Base-by-base conservation (phyloP, 257 asterid genomes). In the Przewalskia tangutica region DNA sequence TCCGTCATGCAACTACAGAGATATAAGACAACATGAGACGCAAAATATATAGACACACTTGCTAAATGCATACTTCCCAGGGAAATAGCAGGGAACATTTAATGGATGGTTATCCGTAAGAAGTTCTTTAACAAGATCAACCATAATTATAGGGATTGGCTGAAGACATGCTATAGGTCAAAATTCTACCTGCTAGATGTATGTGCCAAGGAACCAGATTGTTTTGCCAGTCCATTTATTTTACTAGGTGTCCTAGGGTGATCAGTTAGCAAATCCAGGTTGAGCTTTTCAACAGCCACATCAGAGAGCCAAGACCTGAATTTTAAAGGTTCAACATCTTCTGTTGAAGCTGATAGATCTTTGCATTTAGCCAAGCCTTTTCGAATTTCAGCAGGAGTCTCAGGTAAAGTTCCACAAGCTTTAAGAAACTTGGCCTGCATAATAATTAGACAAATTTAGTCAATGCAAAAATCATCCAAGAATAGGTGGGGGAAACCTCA, bases 341-440 rank as follows among this genome's bases (percentile, higher is more conserved):
- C 87, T 14, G 46, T 79, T 62, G 76, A 83, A 82, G 86, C 67
- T 59, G 91, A 86, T 81, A 77, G 64, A 58, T 62, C 89, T 78
- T 86, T 84, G 89, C 83, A 80, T 81, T 83, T 87, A 63, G 77
- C 86, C 18, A 90, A 87, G 62, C 81, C 80, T 18, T 89, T 88
- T 67, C 91, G 88, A 84, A 90, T 87, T 86, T 93, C 97, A 58
- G 67, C 79, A 27, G 32, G 32, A 27, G 32, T 27, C 32, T 27
- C 32, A 27, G 92, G 87, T 80, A 90, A 78, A 66, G 93, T 89
- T 85, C 92, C 97, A 87, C 91, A 85, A 87, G 94, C 91, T 84
- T 93, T 90, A 56, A 89, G 91, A 82, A 90, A 89, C 84, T 90
- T 86, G 51, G 92, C 95, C 97, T 93, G 89, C 84, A 85, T 80